Evolutionary conservation across 2,329 filamentous ascomycete species (phyloP).

Genomic region (Pseudocercospora pini-densiflorae): DNA sequence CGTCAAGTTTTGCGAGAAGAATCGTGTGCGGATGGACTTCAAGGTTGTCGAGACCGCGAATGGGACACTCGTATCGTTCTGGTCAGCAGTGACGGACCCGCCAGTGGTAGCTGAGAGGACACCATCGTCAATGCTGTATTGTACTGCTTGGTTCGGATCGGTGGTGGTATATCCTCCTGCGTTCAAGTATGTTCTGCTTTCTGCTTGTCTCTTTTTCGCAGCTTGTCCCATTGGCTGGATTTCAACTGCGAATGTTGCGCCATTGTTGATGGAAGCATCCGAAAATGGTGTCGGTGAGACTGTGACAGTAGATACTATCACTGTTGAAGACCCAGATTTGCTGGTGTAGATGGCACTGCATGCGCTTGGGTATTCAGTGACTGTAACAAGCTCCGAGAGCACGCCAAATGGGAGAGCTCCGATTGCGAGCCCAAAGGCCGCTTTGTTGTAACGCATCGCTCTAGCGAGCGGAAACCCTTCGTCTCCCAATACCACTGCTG

Average conservation of each 20-base stretch:
- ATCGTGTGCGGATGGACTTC: conserved; percentile 36
- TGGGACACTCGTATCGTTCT: conserved; percentile 29
- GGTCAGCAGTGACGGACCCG: conserved; percentile 33
- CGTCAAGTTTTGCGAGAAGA: conserved; percentile 33
- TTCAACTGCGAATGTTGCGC: conserved; percentile 39
- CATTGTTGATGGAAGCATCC: conserved; percentile 37
- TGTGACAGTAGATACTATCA: conserved; percentile 37
- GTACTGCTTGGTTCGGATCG: conserved; percentile 34
- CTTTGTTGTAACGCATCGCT: conserved; percentile 23
- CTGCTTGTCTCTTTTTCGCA: conserved; percentile 30
- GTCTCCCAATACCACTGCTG: background rate
- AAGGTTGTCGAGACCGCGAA: conserved; percentile 33
- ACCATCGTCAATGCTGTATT: conserved; percentile 38
- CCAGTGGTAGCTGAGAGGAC: conserved; percentile 30
- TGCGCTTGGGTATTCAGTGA: conserved; percentile 34
- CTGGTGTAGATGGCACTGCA: conserved; percentile 34
- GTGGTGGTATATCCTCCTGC: conserved; percentile 41
- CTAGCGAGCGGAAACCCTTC: background rate
- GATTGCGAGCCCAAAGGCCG: conserved; percentile 13
- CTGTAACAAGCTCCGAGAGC: conserved; percentile 31
- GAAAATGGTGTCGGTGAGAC: conserved; percentile 32
- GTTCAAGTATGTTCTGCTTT: conserved; percentile 34
- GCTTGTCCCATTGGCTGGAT: conserved; percentile 26
- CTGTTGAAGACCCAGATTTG: conserved; percentile 29
- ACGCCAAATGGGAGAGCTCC: conserved; percentile 23